phyloP scores from a whole-genome alignment of 1,139 yeast species.

The Geotrichum histeridarum region DNA sequence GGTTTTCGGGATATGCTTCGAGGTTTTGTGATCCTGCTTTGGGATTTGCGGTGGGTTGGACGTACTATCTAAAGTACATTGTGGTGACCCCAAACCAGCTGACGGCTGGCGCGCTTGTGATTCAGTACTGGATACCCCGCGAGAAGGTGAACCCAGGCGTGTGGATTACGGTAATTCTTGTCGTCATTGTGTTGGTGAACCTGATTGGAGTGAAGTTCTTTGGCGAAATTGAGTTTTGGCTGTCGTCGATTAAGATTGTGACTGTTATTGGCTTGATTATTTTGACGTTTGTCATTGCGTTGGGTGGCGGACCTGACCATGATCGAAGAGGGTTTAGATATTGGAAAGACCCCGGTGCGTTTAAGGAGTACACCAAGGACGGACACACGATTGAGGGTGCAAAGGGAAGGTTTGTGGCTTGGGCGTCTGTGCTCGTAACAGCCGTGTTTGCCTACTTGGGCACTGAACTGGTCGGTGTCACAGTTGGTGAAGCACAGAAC shows the following conservation, averaged over 20 bases:
- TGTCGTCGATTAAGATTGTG: slow-evolving; percentile 60
- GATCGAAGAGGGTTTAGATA: slow-evolving; percentile 62
- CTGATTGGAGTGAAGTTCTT: slow-evolving; percentile 58
- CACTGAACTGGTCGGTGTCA: slow-evolving; percentile 69
- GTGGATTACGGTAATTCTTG: slow-evolving; percentile 73
- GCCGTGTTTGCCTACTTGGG: slow-evolving; percentile 56
- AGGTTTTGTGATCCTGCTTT: slow-evolving; percentile 65
- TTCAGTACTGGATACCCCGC: slow-evolving; percentile 57
- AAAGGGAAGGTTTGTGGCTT: slow-evolving; percentile 57
- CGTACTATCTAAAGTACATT: slow-evolving; percentile 57
- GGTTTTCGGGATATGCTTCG: slow-evolving; percentile 65
- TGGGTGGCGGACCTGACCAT: slow-evolving; percentile 67
- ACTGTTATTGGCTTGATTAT: slow-evolving; percentile 68
- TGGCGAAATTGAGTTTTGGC: slow-evolving; percentile 67
- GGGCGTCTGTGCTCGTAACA: slow-evolving; percentile 56
- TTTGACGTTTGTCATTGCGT: slow-evolving; percentile 62
- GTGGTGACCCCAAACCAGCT: slow-evolving; percentile 59
- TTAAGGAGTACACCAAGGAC: slow-evolving; percentile 41
- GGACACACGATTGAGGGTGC: slow-evolving; percentile 33
- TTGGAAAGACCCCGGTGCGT: slow-evolving; percentile 63
- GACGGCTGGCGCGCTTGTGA: slow-evolving; percentile 54
- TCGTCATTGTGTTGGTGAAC: slow-evolving; percentile 47
- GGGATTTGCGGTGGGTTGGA: slow-evolving; percentile 72
- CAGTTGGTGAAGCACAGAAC: slow-evolving; percentile 71
- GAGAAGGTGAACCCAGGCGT: slow-evolving; percentile 51